These are phyloP conservation scores for Nitzschia sp. DNA, from an alignment of 108 stramenopile species.

Conservation along the genomic window DNA sequence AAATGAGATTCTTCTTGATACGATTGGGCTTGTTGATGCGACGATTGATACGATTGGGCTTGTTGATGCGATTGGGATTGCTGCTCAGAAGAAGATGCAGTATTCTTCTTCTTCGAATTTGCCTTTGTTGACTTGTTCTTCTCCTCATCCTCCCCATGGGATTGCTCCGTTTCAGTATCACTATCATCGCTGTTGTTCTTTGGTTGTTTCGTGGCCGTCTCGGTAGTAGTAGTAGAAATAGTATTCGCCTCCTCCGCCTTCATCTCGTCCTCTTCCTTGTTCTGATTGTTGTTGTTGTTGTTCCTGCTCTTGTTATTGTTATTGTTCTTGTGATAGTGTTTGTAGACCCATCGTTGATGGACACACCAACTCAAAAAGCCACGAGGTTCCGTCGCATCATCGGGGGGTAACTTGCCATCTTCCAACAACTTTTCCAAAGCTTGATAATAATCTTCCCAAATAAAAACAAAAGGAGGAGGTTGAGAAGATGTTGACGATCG, in stretches of 20 bases:
- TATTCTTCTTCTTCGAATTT: neutral
- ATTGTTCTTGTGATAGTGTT: neutral
- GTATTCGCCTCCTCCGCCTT: neutral
- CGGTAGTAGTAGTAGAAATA: neutral
- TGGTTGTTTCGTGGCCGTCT: neutral
- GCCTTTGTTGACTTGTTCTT: neutral
- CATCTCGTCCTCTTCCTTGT: neutral
- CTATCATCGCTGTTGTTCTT: neutral
- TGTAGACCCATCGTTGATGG: constrained; percentile 2
- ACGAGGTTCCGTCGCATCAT: neutral
- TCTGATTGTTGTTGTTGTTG: neutral
- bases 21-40: neutral
- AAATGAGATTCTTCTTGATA: neutral
- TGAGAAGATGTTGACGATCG: no score
- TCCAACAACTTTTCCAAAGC: neutral
- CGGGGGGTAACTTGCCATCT: neutral
- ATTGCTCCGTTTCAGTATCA: no score
- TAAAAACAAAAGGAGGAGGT: neutral
- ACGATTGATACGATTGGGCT: neutral
- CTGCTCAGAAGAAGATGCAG: no score
- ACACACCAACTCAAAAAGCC: neutral
- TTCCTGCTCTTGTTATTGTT: no score
- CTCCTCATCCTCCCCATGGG: no score
- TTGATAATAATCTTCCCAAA: constrained; percentile 1
- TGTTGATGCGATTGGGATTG: no score